Evolutionary conservation across 129 eudicot species (phyloP), one percentile per base, ranked within the genome.

Genomic region (Deinandra increscens): DNA sequence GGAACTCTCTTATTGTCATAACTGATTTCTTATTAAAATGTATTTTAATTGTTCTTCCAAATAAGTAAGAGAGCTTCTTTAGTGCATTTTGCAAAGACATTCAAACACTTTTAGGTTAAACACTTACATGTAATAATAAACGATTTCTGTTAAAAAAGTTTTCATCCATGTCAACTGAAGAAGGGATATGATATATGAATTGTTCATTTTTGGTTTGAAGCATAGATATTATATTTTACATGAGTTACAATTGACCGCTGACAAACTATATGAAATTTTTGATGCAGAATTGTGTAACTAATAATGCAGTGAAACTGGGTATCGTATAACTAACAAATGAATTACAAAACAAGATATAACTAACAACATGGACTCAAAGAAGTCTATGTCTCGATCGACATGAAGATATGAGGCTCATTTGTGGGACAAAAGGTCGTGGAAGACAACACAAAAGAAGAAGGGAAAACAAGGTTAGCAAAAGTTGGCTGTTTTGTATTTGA

Each of bases 341-440:
- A 11, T 4, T 23, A 55, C 10, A 9, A 4, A 55, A 55, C n/a
- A 44, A 3, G 43, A 64, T 34, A 7, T 17, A 63, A 22, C 14
- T 8, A 14, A 6, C 2, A 7, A 10, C 6, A 14, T 70, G 13
- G 22, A 61, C 50, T n/a, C 34, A n/a, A n/a, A n/a, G n/a, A n/a
- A n/a, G n/a, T n/a, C n/a, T n/a, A n/a, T n/a, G 17, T 69, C 38
- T 75, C 63, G 96, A 41, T 86, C 93, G 96, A 89, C 96, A 3
- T 90, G 96, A 44, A 80, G 95, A 23, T 89, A 76, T 53, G 96
- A 89, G 75, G 96, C 96, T 46, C 96, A 89, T 77, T 68, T 89
- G 43, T 89, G 96, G 96, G 96, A 89, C 75, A 89, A 89, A 84
- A 88, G 86, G 66, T 82, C 96, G 0, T 89, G 96, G 96, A 89